Evolutionary conservation across 768 basidiomycete genomes (phyloP).

Genomic region (Chalciporus chontae): DNA sequence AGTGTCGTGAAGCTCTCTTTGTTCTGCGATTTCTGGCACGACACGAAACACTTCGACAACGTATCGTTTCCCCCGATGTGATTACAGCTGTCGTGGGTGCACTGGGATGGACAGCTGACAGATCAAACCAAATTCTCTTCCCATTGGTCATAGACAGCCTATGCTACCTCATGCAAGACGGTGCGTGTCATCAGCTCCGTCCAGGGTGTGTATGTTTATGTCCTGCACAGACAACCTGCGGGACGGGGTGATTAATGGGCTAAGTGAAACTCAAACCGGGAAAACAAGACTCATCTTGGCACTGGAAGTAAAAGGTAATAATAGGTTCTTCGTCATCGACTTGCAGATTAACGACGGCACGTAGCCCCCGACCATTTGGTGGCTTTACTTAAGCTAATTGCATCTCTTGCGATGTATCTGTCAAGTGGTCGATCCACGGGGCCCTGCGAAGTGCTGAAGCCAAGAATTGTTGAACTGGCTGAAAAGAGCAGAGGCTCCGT

Average conservation of each 20-base stretch:
- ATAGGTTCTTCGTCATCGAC: background rate
- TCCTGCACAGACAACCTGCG: background rate
- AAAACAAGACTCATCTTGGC: background rate
- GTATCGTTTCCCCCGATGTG: background rate
- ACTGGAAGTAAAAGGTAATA: constrained; percentile 5
- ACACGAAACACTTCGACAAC: background rate
- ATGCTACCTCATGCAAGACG: background rate
- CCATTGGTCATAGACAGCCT: constrained; percentile 2
- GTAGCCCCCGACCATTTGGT: constrained; percentile 1
- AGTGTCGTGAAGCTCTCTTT: background rate
- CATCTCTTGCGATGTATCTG: background rate
- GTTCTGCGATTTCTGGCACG: background rate
- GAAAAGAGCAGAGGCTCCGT: background rate
- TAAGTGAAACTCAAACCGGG: background rate
- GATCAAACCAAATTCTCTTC: background rate
- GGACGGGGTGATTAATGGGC: background rate
- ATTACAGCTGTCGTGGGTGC: background rate
- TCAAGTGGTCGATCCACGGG: background rate
- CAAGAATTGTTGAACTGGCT: background rate
- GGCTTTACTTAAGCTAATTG: constrained; percentile 2
- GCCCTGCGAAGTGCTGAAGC: background rate
- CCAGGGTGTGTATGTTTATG: background rate
- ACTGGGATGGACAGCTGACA: background rate
- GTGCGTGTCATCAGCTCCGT: background rate
- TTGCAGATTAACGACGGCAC: background rate